These are phyloP conservation scores for Epichloe gansuensis DNA, from an alignment of 2,329 filamentous ascomycete genomes.

Conservation along the genomic window DNA sequence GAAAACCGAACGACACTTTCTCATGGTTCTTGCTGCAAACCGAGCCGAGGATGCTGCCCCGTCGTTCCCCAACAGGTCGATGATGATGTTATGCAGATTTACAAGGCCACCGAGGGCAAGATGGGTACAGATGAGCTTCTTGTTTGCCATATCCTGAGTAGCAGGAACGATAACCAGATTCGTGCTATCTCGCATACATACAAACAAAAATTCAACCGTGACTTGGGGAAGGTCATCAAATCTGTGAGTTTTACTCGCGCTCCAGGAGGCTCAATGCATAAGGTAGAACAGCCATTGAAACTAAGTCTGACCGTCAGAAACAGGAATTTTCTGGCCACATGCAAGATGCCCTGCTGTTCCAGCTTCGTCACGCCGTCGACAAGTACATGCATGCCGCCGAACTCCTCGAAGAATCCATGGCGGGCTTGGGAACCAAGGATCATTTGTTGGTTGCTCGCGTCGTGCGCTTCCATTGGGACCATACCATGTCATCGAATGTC, in stretches of 20 bases:
- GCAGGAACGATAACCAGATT: constrained; percentile 70
- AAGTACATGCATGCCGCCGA: constrained; percentile 74
- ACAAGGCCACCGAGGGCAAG: constrained; percentile 64
- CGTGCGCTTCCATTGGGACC: constrained; percentile 75
- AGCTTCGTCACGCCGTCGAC: constrained; percentile 66
- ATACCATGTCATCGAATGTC: constrained; percentile 59
- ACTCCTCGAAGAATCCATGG: constrained; percentile 78
- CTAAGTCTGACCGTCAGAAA: background rate
- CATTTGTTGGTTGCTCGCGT: constrained; percentile 64
- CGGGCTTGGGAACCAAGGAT: constrained; percentile 79
- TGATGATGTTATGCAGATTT: constrained; percentile 62
- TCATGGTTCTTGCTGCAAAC: constrained; percentile 63
- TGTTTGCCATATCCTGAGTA: constrained; percentile 67
- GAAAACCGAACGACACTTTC: constrained; percentile 77
- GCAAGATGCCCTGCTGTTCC: constrained; percentile 69
- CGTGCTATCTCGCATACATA: constrained; percentile 70
- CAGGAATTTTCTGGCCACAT: constrained; percentile 85
- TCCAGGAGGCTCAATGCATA: background rate
- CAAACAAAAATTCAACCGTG: constrained; percentile 55
- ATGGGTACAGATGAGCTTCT: constrained; percentile 61
- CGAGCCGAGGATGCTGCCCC: constrained; percentile 65
- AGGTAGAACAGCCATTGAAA: background rate
- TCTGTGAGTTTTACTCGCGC: constrained; percentile 33
- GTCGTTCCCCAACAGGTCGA: constrained; percentile 64
- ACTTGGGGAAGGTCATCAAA: constrained; percentile 61